These are phyloP conservation scores for Quambalaria eucalypti DNA, from an alignment of 1,284 basidiomycete species.

Conservation along the genomic window DNA sequence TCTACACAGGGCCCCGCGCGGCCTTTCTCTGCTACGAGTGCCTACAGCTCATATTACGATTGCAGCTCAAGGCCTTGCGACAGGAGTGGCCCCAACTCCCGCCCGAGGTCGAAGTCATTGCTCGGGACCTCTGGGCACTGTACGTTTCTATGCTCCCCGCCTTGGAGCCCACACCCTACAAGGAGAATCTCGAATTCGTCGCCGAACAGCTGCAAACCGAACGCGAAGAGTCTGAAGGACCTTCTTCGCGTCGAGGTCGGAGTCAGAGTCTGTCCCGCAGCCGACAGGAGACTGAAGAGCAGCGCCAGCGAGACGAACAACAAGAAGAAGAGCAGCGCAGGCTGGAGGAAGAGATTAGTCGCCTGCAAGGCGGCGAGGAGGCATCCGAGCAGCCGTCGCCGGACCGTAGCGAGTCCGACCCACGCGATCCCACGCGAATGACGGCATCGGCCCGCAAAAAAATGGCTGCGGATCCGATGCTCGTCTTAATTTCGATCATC, in stretches of 20 bases:
- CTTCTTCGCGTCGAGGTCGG: not conserved
- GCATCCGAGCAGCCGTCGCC: not conserved
- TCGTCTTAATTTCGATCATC: constrained; percentile 15
- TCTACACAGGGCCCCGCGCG: constrained; percentile 1
- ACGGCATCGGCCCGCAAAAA: no score
- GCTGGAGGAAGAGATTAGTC: not conserved
- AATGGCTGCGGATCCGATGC: not conserved
- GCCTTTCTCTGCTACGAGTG: constrained; percentile 24
- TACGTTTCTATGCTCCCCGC: constrained; percentile 18
- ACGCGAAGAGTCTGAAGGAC: not conserved
- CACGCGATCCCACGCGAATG: not conserved
- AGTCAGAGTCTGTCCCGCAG: not conserved
- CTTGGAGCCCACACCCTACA: constrained; percentile 1
- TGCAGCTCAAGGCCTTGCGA: constrained; percentile 23
- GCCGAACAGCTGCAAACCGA: not conserved
- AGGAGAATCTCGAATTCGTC: not conserved
- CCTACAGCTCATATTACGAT: constrained; percentile 28
- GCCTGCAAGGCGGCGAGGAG: not conserved
- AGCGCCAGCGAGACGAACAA: not conserved
- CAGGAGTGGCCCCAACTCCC: constrained; percentile 21
- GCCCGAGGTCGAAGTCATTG: constrained; percentile 20
- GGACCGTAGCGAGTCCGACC: not conserved
- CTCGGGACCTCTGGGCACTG: constrained; percentile 36
- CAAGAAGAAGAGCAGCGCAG: not conserved
- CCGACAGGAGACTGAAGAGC: not conserved